A percentile compares a stretch with the other conserved stretches of the same genome.
phyloP scores from a whole-genome alignment of 169 alveolate species.

The Eimeria necatrix region DNA sequence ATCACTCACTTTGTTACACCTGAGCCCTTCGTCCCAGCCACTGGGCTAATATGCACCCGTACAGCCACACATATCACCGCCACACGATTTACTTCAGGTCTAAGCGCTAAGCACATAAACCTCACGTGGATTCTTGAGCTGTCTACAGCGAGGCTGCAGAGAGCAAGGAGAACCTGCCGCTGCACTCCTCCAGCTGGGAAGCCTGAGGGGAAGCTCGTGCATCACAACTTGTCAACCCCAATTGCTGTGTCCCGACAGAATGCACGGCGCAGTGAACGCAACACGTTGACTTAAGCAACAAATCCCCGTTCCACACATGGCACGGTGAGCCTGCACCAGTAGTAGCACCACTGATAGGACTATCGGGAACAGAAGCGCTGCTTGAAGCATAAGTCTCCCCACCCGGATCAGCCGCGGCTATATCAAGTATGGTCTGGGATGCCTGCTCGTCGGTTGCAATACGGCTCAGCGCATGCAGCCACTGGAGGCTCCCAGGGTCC shows the following conservation, averaged over 20 bases:
- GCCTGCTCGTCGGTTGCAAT: neutral
- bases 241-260: neutral
- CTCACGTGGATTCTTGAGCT: neutral
- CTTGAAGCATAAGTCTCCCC: neutral
- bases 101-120: neutral
- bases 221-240: neutral
- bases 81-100: neutral
- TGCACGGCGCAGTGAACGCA: no score
- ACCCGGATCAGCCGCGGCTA: neutral
- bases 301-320: no score
- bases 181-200: neutral
- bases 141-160: conserved; percentile 34
- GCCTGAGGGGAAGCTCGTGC: neutral
- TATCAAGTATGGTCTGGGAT: neutral
- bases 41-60: neutral
- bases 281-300: no score
- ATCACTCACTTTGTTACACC: neutral
- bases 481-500: neutral
- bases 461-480: neutral
- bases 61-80: no score
- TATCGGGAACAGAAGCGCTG: neutral
- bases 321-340: neutral
- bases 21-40: neutral
- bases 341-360: neutral
- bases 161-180: conserved; percentile 16